phyloP scores from a whole-genome alignment of 2,329 filamentous ascomycete species.

The Tolypocladium capitatum region DNA sequence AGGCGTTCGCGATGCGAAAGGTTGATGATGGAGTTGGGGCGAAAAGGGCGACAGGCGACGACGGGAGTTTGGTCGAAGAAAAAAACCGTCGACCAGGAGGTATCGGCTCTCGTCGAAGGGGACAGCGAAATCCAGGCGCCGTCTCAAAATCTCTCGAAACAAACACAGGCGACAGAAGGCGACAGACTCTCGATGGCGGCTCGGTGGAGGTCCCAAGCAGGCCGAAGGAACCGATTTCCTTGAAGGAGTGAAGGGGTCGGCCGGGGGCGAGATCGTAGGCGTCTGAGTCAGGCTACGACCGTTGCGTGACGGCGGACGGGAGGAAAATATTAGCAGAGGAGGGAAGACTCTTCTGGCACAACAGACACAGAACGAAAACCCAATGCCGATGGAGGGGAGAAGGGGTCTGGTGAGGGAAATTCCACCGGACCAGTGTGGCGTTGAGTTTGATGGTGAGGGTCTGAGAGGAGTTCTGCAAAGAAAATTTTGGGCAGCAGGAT shows the following conservation, averaged over 20 bases:
- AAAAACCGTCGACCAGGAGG: conserved; percentile 7
- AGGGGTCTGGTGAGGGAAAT: conserved; percentile 17
- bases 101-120: neutral
- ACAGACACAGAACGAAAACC: conserved; percentile 18
- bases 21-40: neutral
- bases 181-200: conserved; percentile 9
- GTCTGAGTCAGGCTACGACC: conserved; percentile 19
- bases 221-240: conserved; percentile 8
- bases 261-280: conserved; percentile 12
- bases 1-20: conserved; percentile 14
- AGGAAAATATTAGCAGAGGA: conserved; percentile 10
- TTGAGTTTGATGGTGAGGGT: conserved; percentile 22
- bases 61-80: conserved; percentile 5
- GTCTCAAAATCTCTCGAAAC: conserved; percentile 2
- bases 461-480: conserved; percentile 20
- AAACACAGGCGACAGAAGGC: conserved; percentile 2
- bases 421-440: conserved; percentile 23
- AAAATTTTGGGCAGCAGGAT: conserved; percentile 25
- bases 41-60: conserved; percentile 1
- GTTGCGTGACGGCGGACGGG: conserved; percentile 14
- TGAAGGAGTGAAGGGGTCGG: conserved; percentile 17
- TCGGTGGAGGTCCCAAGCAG: conserved; percentile 11
- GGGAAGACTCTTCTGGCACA: conserved; percentile 16
- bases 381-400: conserved; percentile 18
- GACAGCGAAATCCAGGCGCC: conserved; percentile 1